Percentiles rank a stretch among this genome's conserved stretches.
Evolutionary conservation across 345 rosid genomes (phyloP).

Genomic region (Ceriops tagal): DNA sequence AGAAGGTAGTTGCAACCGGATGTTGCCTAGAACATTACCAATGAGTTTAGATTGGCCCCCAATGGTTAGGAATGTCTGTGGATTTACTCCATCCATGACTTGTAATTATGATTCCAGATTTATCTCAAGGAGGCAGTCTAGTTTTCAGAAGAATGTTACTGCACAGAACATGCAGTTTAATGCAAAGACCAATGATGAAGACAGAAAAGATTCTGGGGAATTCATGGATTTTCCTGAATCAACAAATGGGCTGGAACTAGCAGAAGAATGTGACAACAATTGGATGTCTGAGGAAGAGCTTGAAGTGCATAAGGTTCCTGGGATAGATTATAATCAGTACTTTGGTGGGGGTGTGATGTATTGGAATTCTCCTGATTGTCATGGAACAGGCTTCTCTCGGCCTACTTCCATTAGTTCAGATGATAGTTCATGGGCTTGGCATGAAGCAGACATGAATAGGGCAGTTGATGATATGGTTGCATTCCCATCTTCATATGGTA

Average conservation of each 20-base stretch:
- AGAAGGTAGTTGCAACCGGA: slow-evolving; percentile 62
- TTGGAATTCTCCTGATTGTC: slow-evolving; percentile 91
- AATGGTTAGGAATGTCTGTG: slow-evolving; percentile 69
- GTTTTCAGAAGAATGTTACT: slow-evolving; percentile 49
- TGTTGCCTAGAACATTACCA: slow-evolving; percentile 65
- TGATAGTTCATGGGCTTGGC: slow-evolving; percentile 97
- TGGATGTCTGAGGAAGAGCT: slow-evolving; percentile 92
- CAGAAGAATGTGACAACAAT: slow-evolving; percentile 72
- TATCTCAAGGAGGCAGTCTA: slow-evolving; percentile 46
- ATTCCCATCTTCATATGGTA: slow-evolving; percentile 83
- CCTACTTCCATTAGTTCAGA: slow-evolving; percentile 98
- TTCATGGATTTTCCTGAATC: slow-evolving; percentile 63
- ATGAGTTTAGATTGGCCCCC: slow-evolving; percentile 99
- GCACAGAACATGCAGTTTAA: slow-evolving; percentile 39
- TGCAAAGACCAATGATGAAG: slow-evolving; percentile 37
- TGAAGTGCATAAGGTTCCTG: slow-evolving; percentile 79
- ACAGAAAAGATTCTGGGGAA: slow-evolving; percentile 52
- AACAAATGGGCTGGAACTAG: slow-evolving; percentile 43
- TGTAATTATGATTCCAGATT: slow-evolving; percentile 75
- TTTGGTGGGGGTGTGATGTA: slow-evolving; percentile 99
- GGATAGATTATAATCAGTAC: slow-evolving; percentile 82
- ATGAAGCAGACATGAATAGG: slow-evolving; percentile 93
- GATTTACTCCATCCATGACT: slow-evolving; percentile 58
- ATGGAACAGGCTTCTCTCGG: slow-evolving; percentile 82
- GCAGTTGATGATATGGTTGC: slow-evolving; percentile 98